These are phyloP conservation scores for Drosera capensis DNA, from an alignment of 148 eudicot genomes.

Conservation along the genomic window DNA sequence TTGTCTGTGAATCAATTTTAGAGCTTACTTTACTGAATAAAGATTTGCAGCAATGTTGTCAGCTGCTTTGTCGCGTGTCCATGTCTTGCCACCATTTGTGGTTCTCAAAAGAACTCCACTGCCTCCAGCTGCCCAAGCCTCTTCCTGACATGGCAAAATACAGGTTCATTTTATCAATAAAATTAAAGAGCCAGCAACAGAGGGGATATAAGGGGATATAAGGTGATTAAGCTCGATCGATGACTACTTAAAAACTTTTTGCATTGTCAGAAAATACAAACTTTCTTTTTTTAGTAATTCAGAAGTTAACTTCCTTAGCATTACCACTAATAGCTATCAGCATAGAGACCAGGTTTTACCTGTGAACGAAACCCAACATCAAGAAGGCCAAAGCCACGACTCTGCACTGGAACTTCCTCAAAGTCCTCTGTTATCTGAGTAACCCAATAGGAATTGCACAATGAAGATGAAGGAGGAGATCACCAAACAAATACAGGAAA, in stretches of 20 bases:
- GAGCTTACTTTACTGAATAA: slow-evolving; percentile 82
- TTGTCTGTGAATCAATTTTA: background rate
- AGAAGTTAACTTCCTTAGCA: too few species aligned
- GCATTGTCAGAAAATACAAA: slow-evolving; percentile 3
- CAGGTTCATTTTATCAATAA: background rate
- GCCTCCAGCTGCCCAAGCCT: slow-evolving; percentile 99
- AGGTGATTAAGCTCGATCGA: too few species aligned
- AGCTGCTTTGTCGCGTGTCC: slow-evolving; percentile 97
- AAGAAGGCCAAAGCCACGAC: slow-evolving; percentile 98
- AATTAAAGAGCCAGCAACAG: too few species aligned
- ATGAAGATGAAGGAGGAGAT: background rate
- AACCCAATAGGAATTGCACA: slow-evolving; percentile 5
- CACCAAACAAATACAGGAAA: background rate
- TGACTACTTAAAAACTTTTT: too few species aligned
- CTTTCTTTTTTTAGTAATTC: background rate
- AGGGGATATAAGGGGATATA: too few species aligned
- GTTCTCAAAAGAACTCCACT: slow-evolving; percentile 87
- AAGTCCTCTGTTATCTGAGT: slow-evolving; percentile 81
- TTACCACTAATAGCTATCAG: too few species aligned
- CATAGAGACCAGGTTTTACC: slow-evolving; percentile 23
- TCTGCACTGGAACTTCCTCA: slow-evolving; percentile 88
- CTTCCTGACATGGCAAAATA: slow-evolving; percentile 37
- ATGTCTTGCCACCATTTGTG: slow-evolving; percentile 87
- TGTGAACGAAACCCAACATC: slow-evolving; percentile 89
- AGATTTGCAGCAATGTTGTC: slow-evolving; percentile 98